Conservation (phyloP, 495 filamentous ascomycete genomes). For the Xylaria flabelliformis region DNA sequence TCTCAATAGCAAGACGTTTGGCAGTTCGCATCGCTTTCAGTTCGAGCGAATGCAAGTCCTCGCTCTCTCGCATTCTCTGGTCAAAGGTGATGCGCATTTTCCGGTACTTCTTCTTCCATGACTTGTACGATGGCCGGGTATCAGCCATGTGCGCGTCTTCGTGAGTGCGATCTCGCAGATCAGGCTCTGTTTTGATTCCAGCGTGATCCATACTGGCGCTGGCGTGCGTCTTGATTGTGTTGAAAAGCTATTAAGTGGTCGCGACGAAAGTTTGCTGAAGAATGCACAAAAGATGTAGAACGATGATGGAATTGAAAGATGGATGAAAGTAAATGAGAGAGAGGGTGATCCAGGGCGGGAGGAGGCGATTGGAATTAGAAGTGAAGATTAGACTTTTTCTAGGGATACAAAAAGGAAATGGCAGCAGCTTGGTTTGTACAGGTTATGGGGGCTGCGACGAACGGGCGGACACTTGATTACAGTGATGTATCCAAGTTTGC, state of each 20-base stretch:
- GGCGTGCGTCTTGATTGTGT: not conserved
- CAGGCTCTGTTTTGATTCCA: constrained; percentile 34
- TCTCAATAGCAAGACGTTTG: constrained; percentile 81
- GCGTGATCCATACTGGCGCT: constrained; percentile 30
- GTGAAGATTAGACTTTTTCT: not conserved
- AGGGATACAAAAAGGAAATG: not conserved
- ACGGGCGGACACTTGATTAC: not conserved
- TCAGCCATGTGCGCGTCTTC: constrained; percentile 45
- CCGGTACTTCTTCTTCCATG: constrained; percentile 87
- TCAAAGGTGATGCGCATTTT: constrained; percentile 91
- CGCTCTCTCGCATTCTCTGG: constrained; percentile 77
- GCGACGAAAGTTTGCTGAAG: not conserved
- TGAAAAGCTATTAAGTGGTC: not conserved
- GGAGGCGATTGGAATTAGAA: not conserved
- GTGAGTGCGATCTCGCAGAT: constrained; percentile 36
- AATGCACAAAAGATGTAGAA: not conserved
- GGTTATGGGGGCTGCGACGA: constrained; percentile 4
- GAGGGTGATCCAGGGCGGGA: not conserved
- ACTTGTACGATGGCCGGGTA: constrained; percentile 49
- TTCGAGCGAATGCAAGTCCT: constrained; percentile 77
- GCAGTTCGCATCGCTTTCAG: constrained; percentile 77
- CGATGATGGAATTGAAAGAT: not conserved
- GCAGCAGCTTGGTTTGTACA: not conserved
- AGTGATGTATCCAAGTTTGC: constrained; percentile 17
- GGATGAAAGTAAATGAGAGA: not conserved